Evolutionary conservation across 257 asterid species (phyloP).

Genomic region (Solanum paucissectum): DNA sequence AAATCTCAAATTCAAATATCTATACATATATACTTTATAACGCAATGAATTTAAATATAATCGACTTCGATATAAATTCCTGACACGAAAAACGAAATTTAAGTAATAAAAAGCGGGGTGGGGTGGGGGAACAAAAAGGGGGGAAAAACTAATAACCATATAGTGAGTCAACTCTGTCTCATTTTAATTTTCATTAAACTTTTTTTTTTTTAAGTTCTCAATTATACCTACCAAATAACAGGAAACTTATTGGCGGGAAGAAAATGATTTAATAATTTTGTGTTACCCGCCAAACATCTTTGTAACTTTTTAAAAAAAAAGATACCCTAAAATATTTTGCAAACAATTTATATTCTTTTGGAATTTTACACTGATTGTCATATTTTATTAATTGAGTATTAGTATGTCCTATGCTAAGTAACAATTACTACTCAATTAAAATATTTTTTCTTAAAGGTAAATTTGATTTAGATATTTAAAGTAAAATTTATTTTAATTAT

Average conservation of each 20-base stretch:
- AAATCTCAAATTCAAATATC: background rate
- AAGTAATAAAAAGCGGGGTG: no score
- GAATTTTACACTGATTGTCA: background rate
- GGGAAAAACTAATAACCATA: background rate
- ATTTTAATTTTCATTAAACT: no score
- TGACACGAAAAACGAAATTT: background rate
- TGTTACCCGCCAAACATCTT: background rate
- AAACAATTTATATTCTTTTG: background rate
- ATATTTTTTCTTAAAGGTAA: background rate
- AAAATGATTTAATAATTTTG: background rate
- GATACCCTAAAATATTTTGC: background rate
- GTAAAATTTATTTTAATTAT: background rate
- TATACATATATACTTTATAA: background rate
- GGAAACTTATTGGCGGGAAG: background rate
- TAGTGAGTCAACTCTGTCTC: no score
- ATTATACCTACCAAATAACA: background rate
- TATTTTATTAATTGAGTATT: background rate
- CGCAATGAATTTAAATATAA: rapidly evolving
- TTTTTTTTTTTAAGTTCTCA: no score
- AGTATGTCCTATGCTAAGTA: background rate
- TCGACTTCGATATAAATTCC: background rate
- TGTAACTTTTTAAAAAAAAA: background rate
- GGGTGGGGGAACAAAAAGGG: background rate
- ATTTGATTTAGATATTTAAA: background rate
- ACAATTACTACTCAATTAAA: background rate